Evolutionary conservation across 2,329 filamentous ascomycete genomes (phyloP).

Genomic region (Neofusicoccum cordaticola): DNA sequence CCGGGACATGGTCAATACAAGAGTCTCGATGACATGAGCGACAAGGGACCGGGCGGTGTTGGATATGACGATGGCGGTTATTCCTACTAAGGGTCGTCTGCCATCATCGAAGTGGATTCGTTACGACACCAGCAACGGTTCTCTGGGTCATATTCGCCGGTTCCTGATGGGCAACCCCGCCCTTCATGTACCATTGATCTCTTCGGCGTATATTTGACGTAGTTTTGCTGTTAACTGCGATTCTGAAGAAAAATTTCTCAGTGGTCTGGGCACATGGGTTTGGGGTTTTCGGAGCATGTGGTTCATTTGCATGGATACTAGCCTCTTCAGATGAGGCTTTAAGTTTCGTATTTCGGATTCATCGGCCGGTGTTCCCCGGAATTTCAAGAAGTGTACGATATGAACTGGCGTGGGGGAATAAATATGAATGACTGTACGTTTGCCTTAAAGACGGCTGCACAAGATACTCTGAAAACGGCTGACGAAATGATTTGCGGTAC

Average conservation of each 20-base stretch:
- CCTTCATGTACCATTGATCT: background rate
- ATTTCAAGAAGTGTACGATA: too few relatives aligned
- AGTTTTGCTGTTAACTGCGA: background rate
- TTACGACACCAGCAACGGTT: background rate
- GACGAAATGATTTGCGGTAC: too few relatives aligned
- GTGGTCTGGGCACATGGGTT: background rate
- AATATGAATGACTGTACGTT: too few relatives aligned
- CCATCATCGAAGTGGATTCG: too few relatives aligned
- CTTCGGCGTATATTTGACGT: background rate
- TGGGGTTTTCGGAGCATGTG: background rate
- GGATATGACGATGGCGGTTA: slow-evolving; percentile 12
- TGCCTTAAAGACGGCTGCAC: too few relatives aligned
- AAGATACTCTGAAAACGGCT: too few relatives aligned
- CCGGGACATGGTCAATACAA: slow-evolving; percentile 34
- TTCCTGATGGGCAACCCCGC: background rate
- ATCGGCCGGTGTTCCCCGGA: too few relatives aligned
- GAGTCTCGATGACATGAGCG: slow-evolving; percentile 43
- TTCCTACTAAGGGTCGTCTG: background rate
- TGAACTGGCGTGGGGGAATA: too few relatives aligned
- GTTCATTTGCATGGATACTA: background rate
- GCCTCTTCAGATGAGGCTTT: background rate
- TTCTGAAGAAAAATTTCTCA: background rate
- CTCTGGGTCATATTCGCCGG: background rate
- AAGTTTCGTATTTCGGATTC: too few relatives aligned
- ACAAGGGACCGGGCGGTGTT: slow-evolving; percentile 3